Base-by-base conservation (phyloP, 768 basidiomycete species). In the Rhodotorula toruloides region DNA sequence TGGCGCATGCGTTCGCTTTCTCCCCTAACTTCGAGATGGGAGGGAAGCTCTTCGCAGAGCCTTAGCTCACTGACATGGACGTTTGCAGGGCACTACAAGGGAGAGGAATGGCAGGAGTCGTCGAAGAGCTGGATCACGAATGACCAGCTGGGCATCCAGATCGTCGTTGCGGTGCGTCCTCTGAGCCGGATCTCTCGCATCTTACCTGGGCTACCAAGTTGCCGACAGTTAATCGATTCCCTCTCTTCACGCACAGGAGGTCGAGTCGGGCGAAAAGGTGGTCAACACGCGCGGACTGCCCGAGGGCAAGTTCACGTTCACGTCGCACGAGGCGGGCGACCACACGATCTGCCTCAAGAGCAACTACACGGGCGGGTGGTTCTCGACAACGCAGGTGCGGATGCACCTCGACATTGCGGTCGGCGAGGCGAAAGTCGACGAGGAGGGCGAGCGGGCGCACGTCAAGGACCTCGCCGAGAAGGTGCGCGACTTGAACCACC, bases 271-370 rank as follows among this genome's bases (percentile, higher is more conserved):
- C 4, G 87, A 97, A 73, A 78, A 82, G 58, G 88, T 97, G 22
- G 91, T 90, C 47, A 87, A 87, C 74, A 92, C 91, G 14, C 85
- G 85, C n/a, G 96, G 96, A 3, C 89, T 92, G 10, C 81, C 86
- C 31, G 88, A 94, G 55, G 89, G 96, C 36, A 85, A 85, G 63
- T 98, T 98, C 80, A 98, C 96, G 0, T 99, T 99, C 76, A 97
- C 96, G 34, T 96, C 94, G 9, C 91, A 96, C 76, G 91, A 93
- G 66, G 83, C 93, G 36, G 93, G 93, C 54, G 96, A 98, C 81
- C 96, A 99, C 80, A 86, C 89, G 58, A 96, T 99, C 76, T 99
- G 96, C 77, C 84, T 98, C 55, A 90, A 90, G 11, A 89, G 90
- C 27, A 94, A 94, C 77, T 88, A 91, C 79, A 87, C 90, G 36